These are phyloP conservation scores for Ballota nigra DNA, from an alignment of 257 asterid species.

Conservation along the genomic window DNA sequence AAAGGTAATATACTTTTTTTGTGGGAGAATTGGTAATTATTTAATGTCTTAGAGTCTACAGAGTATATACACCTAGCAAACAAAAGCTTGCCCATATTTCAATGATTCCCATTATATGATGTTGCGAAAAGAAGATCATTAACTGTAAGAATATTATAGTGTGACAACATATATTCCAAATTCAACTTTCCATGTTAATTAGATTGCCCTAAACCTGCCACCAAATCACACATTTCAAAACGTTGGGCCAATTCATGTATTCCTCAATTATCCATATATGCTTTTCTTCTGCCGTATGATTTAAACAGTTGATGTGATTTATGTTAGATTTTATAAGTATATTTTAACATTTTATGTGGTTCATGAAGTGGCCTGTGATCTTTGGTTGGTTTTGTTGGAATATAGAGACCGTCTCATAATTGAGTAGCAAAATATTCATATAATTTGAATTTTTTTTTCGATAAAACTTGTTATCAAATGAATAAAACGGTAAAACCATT, in stretches of 20 bases:
- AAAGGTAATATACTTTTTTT: not conserved
- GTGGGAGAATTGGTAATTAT: not conserved
- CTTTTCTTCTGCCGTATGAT: not conserved
- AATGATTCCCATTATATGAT: conserved; percentile 33
- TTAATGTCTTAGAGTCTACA: not conserved
- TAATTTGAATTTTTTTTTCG: too few relatives aligned
- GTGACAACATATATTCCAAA: conserved; percentile 18
- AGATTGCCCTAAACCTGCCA: conserved; percentile 4
- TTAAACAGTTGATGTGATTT: too few relatives aligned
- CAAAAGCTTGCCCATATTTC: conserved; percentile 23
- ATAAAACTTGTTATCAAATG: too few relatives aligned
- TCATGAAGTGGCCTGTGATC: not conserved
- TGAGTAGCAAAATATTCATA: too few relatives aligned
- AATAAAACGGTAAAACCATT: too few relatives aligned
- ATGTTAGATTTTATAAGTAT: not conserved
- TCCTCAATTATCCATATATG: not conserved
- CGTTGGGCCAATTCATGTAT: not conserved
- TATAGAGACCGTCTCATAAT: too few relatives aligned
- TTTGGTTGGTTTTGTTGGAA: too few relatives aligned
- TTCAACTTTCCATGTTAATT: conserved; percentile 3
- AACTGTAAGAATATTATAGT: not conserved
- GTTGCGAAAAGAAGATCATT: not conserved
- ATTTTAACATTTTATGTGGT: not conserved
- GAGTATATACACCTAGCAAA: not conserved
- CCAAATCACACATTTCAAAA: not conserved